These are phyloP conservation scores for Populus hybrid DNA, from an alignment of 441 rosid species.

Conservation along the genomic window DNA sequence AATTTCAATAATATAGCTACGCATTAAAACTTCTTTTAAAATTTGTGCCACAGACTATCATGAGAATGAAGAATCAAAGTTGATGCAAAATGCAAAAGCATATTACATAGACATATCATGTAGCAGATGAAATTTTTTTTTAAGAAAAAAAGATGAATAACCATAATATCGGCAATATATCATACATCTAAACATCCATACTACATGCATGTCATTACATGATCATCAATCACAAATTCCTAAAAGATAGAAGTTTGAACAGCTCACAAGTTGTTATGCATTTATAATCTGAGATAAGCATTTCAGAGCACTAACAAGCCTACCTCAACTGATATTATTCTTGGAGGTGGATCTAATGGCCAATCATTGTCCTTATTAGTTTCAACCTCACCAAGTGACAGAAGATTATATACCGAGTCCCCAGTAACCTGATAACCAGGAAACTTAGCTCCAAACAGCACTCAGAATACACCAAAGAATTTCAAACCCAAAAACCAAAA, in stretches of 20 bases:
- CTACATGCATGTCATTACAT: constrained; percentile 2
- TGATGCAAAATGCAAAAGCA: not conserved
- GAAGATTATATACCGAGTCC: too few species aligned
- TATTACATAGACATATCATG: not conserved
- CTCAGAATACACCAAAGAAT: constrained; percentile 5
- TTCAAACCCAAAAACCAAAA: not conserved
- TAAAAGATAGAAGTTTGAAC: not conserved
- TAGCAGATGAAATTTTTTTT: not conserved
- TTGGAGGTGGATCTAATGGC: too few species aligned
- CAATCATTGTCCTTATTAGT: too few species aligned
- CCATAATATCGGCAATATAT: not conserved
- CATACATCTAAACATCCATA: not conserved
- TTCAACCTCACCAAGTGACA: too few species aligned
- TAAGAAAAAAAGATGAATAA: not conserved
- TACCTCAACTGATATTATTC: too few species aligned
- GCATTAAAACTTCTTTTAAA: too few species aligned
- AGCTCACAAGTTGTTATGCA: not conserved
- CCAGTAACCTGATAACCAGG: too few species aligned
- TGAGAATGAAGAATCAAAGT: not conserved
- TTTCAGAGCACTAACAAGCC: too few species aligned
- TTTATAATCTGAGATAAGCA: not conserved
- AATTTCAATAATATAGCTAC: not conserved
- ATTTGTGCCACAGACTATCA: not conserved
- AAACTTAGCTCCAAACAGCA: constrained; percentile 7
- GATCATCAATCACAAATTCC: not conserved